Conservation (phyloP, 768 basidiomycete species). For the Tephrocybe rancida region DNA sequence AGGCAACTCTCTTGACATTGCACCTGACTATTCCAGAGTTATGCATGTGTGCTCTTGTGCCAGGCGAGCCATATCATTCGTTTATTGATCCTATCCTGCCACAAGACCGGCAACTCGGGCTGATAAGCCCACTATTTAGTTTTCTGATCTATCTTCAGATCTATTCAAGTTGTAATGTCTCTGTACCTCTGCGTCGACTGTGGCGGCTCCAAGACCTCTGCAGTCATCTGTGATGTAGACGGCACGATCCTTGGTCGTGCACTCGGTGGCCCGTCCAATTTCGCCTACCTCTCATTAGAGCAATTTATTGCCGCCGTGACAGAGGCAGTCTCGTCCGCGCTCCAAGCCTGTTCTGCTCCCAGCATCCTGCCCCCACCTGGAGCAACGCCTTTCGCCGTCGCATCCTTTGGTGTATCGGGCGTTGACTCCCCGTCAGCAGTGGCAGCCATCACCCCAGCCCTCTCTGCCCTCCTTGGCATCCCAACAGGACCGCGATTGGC, state of each 20-base stretch:
- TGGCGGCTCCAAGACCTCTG: constrained; percentile 88
- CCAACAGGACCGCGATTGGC: constrained; percentile 55
- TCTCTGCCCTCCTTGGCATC: constrained; percentile 61
- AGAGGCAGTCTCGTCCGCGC: constrained; percentile 54
- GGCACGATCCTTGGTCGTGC: constrained; percentile 71
- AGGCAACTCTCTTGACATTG: not conserved
- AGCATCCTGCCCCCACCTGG: constrained; percentile 31
- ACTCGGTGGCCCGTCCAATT: constrained; percentile 80
- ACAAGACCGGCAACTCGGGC: not conserved
- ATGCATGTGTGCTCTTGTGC: not conserved
- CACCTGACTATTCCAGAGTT: not conserved
- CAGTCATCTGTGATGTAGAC: constrained; percentile 58
- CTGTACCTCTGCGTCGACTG: constrained; percentile 85
- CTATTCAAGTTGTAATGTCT: constrained; percentile 37
- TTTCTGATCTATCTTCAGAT: not conserved
- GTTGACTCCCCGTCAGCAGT: constrained; percentile 74
- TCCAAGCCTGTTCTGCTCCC: constrained; percentile 45
- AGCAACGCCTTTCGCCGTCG: constrained; percentile 54
- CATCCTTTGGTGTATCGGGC: constrained; percentile 85
- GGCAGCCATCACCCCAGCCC: constrained; percentile 50
- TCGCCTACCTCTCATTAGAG: constrained; percentile 72
- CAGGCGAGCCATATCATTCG: not conserved
- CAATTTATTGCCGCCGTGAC: constrained; percentile 58
- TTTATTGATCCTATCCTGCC: constrained; percentile 5
- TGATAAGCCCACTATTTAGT: not conserved